Base-by-base conservation (phyloP, 2,329 filamentous ascomycete species). In the Ophiocordyceps camponoti-saundersi region DNA sequence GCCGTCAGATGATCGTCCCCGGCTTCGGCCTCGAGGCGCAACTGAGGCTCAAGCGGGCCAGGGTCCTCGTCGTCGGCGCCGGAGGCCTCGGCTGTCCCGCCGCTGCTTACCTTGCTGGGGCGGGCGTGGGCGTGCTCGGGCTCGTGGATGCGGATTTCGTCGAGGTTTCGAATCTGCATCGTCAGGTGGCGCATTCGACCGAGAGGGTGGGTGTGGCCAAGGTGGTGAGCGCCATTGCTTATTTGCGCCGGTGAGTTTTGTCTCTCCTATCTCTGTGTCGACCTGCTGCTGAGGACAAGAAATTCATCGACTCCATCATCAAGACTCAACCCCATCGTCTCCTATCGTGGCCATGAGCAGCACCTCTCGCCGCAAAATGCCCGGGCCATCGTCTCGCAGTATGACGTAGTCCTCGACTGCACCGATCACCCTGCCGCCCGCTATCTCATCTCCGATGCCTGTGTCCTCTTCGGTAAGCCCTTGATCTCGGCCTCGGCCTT, bases 31-130 rank as follows among this genome's bases (percentile, higher is more conserved):
- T 94, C 1, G 70, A 79, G 61, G 87, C 85, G 1, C 90, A 96
- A 63, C 67, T 90, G 7, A 72, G 75, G 30, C 68, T 96, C 16
- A 82, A 79, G 56, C 67, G 71, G 1, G 71, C 85, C 1, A 77
- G 71, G 20, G 80, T 95, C 6, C 72, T 96, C 8, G 71, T 98
- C 44, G 75, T 98, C 22, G 92, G 92, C 12, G 81, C 85, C 2
- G 92, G 92, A 6, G 92, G 92, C 0, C 68, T 98, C 13, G 92
- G 92, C 12, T 96, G 87, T 59, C 92, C 92, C 12, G 88, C 92
- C 13, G 85, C 89, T 1, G 76, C 85, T n/a, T 98, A 98, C 59
- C 76, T 98, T 1, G 86, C 88, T 11, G 90, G 87, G 21, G 85
- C 92, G 1, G 92, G 92, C 0, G 74, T 95, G 1, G 88, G 89